Percentiles rank a stretch among this genome's conserved stretches.
These are phyloP conservation scores for Neurospora sp. DNA, from an alignment of 2,329 filamentous ascomycete species.

Conservation along the genomic window DNA sequence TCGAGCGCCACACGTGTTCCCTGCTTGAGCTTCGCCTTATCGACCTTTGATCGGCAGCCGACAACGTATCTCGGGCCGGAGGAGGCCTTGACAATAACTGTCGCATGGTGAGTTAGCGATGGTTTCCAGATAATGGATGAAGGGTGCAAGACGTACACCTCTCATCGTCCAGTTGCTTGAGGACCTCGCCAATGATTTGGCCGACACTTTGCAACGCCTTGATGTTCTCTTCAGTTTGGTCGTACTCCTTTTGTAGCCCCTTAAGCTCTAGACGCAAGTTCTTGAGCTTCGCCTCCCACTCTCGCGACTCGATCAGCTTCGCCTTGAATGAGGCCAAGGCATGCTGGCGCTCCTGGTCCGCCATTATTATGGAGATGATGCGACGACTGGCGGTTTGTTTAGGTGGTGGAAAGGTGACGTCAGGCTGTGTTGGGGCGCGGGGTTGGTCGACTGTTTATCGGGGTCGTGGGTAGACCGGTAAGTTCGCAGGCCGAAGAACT, in stretches of 20 bases:
- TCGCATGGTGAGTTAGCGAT: not conserved
- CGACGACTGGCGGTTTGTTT: not conserved
- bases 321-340: conserved; percentile 70
- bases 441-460: not conserved
- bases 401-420: not conserved
- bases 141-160: conserved; percentile 59
- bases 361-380: conserved; percentile 26
- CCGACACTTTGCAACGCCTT: conserved; percentile 98
- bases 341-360: conserved; percentile 52
- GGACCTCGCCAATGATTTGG: conserved; percentile 96
- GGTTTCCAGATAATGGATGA: not conserved
- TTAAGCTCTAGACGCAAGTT: conserved; percentile 91
- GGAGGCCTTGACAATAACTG: conserved; percentile 97
- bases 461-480: not conserved
- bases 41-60: conserved; percentile 95
- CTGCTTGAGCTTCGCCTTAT: conserved; percentile 95
- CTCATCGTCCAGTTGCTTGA: conserved; percentile 98
- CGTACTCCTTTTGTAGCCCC: conserved; percentile 86
- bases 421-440: not conserved
- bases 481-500: not conserved
- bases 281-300: conserved; percentile 98
- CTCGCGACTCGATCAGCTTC: conserved; percentile 85
- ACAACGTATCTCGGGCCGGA: conserved; percentile 96
- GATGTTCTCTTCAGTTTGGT: conserved; percentile 97
- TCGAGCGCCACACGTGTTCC: conserved; percentile 95